phyloP scores from a whole-genome alignment of 257 asterid genomes.

The Solanum chilense region DNA sequence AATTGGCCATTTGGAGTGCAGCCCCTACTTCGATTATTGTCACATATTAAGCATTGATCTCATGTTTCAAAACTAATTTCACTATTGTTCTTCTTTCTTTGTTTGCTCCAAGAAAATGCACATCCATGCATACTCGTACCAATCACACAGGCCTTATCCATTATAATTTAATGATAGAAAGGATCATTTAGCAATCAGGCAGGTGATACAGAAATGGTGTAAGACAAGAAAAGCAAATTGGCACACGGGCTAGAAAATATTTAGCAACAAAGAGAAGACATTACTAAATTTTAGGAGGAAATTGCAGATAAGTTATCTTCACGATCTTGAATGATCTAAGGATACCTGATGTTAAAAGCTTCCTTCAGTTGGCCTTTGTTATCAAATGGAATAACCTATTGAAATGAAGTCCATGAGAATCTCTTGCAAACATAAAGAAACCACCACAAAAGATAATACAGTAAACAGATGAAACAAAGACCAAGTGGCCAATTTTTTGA shows the following conservation, averaged over 20 bases:
- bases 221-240: neutral
- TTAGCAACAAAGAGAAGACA: neutral
- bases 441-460: neutral
- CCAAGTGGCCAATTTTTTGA: neutral
- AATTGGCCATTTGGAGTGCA: neutral
- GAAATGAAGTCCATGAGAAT: neutral
- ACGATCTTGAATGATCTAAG: neutral
- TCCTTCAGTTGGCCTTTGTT: constrained; percentile 89
- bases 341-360: constrained; percentile 83
- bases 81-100: neutral
- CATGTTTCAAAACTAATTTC: neutral
- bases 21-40: neutral
- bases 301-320: neutral
- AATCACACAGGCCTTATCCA: neutral
- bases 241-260: neutral
- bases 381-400: constrained; percentile 87
- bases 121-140: neutral
- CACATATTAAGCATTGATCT: neutral
- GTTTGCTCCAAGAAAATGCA: neutral
- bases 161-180: neutral
- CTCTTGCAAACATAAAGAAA: neutral
- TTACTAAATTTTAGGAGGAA: neutral
- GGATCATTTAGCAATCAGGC: neutral
- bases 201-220: neutral
- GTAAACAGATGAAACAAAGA: neutral